phyloP scores from a whole-genome alignment of 179 eudicot species.

The Actinidia arguta region DNA sequence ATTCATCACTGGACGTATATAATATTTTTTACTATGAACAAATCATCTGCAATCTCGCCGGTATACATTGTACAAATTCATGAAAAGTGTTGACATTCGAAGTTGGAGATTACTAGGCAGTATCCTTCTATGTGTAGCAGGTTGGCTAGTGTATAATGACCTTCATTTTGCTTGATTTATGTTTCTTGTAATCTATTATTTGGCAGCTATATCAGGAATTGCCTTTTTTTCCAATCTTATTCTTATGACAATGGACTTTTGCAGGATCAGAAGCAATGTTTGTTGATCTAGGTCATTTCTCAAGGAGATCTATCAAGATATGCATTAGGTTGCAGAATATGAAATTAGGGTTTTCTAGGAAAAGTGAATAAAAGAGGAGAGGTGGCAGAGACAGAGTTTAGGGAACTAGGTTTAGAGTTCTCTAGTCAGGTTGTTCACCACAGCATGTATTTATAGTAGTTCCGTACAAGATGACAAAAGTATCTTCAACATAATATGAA shows the following conservation, averaged over 20 bases:
- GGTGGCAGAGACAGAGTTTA: no score
- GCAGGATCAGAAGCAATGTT: constrained; percentile 66
- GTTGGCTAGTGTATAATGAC: constrained; percentile 23
- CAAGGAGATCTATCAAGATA: constrained; percentile 57
- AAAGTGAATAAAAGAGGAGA: no score
- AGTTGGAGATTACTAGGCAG: constrained; percentile 47
- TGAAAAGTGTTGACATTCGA: constrained; percentile 23
- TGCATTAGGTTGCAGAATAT: no score
- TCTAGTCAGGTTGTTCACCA: no score
- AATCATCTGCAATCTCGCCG: constrained; percentile 52
- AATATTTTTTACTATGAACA: constrained; percentile 40
- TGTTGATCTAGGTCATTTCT: constrained; percentile 65
- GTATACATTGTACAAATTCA: constrained; percentile 35
- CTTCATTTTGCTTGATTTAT: constrained; percentile 13
- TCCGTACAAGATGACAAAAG: no score
- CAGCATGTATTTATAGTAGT: no score
- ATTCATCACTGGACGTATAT: constrained; percentile 39
- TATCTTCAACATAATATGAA: no score
- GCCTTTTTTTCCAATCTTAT: neutral
- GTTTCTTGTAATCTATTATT: neutral
- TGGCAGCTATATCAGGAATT: neutral
- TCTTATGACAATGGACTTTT: neutral
- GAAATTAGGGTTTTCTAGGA: no score
- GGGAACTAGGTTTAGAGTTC: no score
- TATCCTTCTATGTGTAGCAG: constrained; percentile 52